Evolutionary conservation across 2,329 filamentous ascomycete species (phyloP), one percentile per base, ranked within the genome.

Genomic region (Ophiocordyceps camponoti-rufipedis): DNA sequence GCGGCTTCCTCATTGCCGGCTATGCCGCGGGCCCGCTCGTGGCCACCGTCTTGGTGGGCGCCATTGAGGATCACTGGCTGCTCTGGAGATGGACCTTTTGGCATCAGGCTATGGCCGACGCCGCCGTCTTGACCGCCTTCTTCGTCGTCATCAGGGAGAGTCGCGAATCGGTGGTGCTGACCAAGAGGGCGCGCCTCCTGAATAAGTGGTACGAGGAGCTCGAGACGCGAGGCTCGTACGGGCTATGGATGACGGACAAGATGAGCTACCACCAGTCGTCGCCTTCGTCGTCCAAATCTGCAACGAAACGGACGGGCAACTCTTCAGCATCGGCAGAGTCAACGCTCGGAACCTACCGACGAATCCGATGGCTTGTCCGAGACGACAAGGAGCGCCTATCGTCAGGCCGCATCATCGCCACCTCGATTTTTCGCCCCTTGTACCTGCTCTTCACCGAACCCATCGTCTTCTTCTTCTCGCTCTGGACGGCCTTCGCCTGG

Each of bases 401-500:
- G 0, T 58, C 94, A 11, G 54, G 56, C 16, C 75, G 72, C 47
- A 84, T 88, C 74, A 78, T 94, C 45, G 66, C 69, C 6, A 75
- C 85, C 12, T 91, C 85, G 0, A 62, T 89, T 7, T 78, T 76
- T 50, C 74, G 87, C 0, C 87, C 87, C 0, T 93, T 94, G 58
- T 76, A 80, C 54, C 70, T 88, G 1, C 74, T 88, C 14, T 64
- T 80, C 51, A 87, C 82, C 0, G 83, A 88, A 52, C 80, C 82
- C 0, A 79, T 86, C 10, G 82, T 88, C 13, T 86, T 87, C 62
- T 86, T 76, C 66, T 95, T 95, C 65, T 86, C 82, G 0, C 68
- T 94, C 0, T 95, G 88, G 88, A 81, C 87, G 1, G 73, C 85
- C 0, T 95, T 95, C 59, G 80, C 80, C 18, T 95, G 88, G 88